A percentile compares a stretch with the other conserved stretches of the same genome.
These are phyloP conservation scores for Cutaneotrichosporon cyanovorans DNA, from an alignment of 1,284 basidiomycete species.

Conservation along the genomic window DNA sequence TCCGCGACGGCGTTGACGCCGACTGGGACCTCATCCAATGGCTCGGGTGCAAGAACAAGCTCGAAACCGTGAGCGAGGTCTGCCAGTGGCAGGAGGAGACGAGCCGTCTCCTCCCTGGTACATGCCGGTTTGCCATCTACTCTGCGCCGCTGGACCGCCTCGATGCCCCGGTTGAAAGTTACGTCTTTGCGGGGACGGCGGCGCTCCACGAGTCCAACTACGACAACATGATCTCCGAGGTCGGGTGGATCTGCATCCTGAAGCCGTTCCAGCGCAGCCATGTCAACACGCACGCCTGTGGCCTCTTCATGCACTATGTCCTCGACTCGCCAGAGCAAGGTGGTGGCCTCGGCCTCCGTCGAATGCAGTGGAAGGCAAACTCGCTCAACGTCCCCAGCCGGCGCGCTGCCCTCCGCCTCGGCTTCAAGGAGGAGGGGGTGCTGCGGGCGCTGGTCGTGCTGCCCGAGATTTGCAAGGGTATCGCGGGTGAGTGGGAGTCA, in stretches of 20 bases:
- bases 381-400: constrained; percentile 27
- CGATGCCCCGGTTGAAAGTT: constrained; percentile 19
- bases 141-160: constrained; percentile 25
- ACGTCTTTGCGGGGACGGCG: constrained; percentile 33
- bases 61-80: constrained; percentile 24
- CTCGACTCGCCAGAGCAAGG: constrained; percentile 29
- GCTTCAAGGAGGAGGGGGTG: constrained; percentile 30
- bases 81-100: constrained; percentile 26
- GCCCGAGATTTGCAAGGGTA: constrained; percentile 26
- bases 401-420: constrained; percentile 28
- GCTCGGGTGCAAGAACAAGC: constrained; percentile 14
- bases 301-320: constrained; percentile 33
- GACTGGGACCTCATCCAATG: constrained; percentile 22
- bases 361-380: constrained; percentile 39
- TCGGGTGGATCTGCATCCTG: constrained; percentile 36
- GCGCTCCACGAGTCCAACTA: constrained; percentile 25
- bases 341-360: constrained; percentile 32
- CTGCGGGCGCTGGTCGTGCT: constrained; percentile 27
- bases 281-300: constrained; percentile 35
- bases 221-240: constrained; percentile 29
- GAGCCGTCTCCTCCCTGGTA: constrained; percentile 20
- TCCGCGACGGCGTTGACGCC: constrained; percentile 23
- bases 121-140: constrained; percentile 30
- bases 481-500: constrained; percentile 23
- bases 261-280: constrained; percentile 35